Evolutionary conservation across 169 alveolate species (phyloP).

Genomic region (Blepharisma undulans): DNA sequence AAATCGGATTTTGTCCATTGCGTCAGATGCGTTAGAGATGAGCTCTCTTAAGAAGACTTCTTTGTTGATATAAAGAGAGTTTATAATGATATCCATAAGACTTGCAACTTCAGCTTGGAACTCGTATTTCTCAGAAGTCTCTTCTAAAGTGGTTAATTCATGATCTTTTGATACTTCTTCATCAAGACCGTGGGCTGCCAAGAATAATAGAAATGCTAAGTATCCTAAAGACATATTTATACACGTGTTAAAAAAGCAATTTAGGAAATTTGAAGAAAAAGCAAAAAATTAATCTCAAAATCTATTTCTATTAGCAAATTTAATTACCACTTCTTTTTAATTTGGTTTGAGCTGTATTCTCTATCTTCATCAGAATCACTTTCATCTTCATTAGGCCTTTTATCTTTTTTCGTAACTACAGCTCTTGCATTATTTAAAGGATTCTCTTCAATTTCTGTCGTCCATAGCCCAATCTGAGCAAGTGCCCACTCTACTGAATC

Average conservation of each 20-base stretch:
- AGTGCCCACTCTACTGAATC: constrained; percentile 21
- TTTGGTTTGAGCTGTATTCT: constrained; percentile 12
- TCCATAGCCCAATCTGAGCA: background rate
- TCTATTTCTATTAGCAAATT: background rate
- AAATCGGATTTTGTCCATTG: constrained; percentile 97
- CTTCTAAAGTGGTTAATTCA: background rate
- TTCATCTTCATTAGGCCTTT: constrained; percentile 5
- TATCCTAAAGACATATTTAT: background rate
- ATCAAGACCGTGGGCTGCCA: background rate
- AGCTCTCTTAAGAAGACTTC: constrained; percentile 98
- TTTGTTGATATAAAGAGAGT: constrained; percentile 97
- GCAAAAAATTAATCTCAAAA: background rate
- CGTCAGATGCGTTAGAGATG: constrained; percentile 99
- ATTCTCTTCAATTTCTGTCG: background rate
- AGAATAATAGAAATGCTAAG: background rate
- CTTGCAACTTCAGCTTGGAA: constrained; percentile 98
- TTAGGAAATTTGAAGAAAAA: background rate
- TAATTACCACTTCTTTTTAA: background rate
- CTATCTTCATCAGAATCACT: constrained; percentile 34
- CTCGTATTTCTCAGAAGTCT: constrained; percentile 58
- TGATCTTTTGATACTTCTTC: background rate
- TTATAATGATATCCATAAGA: constrained; percentile 98
- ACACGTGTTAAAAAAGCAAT: background rate
- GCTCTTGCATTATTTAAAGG: constrained; percentile 4
- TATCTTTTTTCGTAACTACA: background rate